Percentiles rank a stretch among this genome's conserved stretches.
Conservation (phyloP, 139 green algal genomes). For the Chlorella sp. region DNA sequence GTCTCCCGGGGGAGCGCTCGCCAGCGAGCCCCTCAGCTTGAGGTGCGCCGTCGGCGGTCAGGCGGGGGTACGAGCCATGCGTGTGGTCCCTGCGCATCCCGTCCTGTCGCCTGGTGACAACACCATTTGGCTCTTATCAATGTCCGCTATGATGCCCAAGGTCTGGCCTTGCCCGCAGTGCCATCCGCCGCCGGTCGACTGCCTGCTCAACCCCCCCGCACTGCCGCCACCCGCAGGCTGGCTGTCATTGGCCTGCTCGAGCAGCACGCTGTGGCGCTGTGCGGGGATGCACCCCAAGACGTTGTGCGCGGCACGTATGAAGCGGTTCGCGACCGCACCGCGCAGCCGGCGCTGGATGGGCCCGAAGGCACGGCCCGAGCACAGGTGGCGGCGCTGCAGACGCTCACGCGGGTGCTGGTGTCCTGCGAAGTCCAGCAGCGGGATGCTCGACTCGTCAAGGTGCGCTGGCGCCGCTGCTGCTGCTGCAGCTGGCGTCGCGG, state of each 20-base stretch:
- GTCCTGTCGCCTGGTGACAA: no score
- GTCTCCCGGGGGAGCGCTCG: not conserved
- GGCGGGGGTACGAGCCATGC: no score
- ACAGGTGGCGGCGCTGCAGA: slow-evolving; percentile 16
- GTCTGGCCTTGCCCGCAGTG: no score
- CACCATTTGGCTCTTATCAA: no score
- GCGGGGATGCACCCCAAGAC: not conserved
- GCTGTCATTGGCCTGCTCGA: slow-evolving; percentile 8
- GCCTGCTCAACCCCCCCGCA: no score
- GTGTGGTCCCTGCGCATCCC: no score
- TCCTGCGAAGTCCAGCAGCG: slow-evolving; percentile 20
- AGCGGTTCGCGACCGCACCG: slow-evolving; percentile 10
- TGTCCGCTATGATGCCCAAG: no score
- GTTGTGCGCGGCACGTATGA: not conserved
- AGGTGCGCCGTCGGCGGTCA: no score
- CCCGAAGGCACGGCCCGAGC: not conserved
- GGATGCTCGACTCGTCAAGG: slow-evolving; percentile 3
- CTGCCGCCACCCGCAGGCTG: not conserved
- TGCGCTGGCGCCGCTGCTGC: no score
- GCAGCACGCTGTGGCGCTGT: slow-evolving; percentile 4
- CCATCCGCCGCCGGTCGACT: no score
- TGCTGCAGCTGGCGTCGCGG: no score
- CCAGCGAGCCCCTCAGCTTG: not conserved
- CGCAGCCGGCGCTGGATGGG: not conserved
- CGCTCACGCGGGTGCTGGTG: slow-evolving; percentile 7